phyloP scores from a whole-genome alignment of 805 yeast species.

The Pichia paraexigua region DNA sequence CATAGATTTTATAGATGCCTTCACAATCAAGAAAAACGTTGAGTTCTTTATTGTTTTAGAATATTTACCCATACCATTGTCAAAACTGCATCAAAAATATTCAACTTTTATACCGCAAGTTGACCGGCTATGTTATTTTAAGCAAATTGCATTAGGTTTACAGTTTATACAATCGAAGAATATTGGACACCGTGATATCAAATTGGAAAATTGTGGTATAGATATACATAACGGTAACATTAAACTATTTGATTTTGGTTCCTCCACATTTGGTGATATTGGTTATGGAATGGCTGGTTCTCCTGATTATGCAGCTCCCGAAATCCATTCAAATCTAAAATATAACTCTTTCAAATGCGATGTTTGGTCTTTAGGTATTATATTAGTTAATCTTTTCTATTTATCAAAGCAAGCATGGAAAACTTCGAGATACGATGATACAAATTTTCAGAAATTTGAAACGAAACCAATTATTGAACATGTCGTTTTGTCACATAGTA shows the following conservation, averaged over 20 bases:
- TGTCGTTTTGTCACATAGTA: not conserved
- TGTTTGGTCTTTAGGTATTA: constrained; percentile 44
- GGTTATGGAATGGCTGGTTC: constrained; percentile 42
- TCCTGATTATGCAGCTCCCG: constrained; percentile 40
- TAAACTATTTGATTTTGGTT: constrained; percentile 47
- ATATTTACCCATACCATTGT: constrained; percentile 29
- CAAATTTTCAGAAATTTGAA: not conserved
- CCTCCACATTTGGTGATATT: constrained; percentile 26
- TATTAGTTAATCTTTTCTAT: constrained; percentile 29
- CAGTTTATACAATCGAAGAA: constrained; percentile 29
- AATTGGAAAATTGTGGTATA: constrained; percentile 39
- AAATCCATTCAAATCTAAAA: constrained; percentile 28
- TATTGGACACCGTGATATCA: constrained; percentile 44
- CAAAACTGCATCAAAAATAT: not conserved
- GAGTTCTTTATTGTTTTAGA: constrained; percentile 26
- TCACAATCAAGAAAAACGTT: constrained; percentile 16
- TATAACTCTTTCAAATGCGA: constrained; percentile 38
- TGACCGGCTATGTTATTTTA: constrained; percentile 30
- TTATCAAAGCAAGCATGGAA: constrained; percentile 9
- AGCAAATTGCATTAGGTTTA: constrained; percentile 35
- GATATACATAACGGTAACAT: constrained; percentile 21
- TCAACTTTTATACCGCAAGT: not conserved
- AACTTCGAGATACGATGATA: constrained; percentile 4
- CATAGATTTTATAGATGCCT: constrained; percentile 28
- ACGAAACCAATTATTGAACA: not conserved